Evolutionary conservation across 345 rosid species (phyloP), one percentile per base, ranked within the genome.

Genomic region (Pseudoturritis turrita): DNA sequence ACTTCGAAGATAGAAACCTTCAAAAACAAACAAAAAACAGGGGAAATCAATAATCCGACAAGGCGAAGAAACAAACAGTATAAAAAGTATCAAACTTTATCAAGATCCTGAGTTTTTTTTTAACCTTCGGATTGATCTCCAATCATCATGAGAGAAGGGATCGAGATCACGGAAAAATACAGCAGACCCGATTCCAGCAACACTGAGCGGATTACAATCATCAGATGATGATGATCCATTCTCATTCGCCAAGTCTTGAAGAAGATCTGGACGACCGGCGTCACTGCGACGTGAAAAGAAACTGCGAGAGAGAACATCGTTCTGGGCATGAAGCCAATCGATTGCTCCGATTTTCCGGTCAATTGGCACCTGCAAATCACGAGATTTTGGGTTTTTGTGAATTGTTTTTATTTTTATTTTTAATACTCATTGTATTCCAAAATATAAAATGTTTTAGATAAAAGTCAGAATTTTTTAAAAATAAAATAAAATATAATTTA

Each of bases 161-260:
- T 68, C 85, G 46, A 81, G 79, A 62, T 81, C 73, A 23, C 83
- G 85, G 47, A 92, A 92, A 79, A 81, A 86, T 5, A 89, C 89
- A 0, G 95, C 92, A 5, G 89, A 87, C 1, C 98, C 96, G 1
- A 92, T 79, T n/a, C 98, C 92, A 7, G 98, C 95, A 13, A 89
- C 89, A 26, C 88, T 87, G 56, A 89, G 72, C 57, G 88, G 58
- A 56, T 83, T 68, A 11, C 15, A 66, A 33, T 19, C 60, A 33
- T 19, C 54, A 28, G 29, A 35, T 10, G 75, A 65, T 71, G 29
- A 35, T 10, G 75, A 65, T 71, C 88, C 87, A 49, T 78, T 85
- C 51, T 77, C 84, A 47, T 17, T 82, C 18, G 37, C 62, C 4
- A 71, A 55, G 40, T 80, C 83, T 0, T 70, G 47, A 37, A 70